These are phyloP conservation scores for Salix purpurea DNA, from an alignment of 345 rosid genomes.

Conservation along the genomic window DNA sequence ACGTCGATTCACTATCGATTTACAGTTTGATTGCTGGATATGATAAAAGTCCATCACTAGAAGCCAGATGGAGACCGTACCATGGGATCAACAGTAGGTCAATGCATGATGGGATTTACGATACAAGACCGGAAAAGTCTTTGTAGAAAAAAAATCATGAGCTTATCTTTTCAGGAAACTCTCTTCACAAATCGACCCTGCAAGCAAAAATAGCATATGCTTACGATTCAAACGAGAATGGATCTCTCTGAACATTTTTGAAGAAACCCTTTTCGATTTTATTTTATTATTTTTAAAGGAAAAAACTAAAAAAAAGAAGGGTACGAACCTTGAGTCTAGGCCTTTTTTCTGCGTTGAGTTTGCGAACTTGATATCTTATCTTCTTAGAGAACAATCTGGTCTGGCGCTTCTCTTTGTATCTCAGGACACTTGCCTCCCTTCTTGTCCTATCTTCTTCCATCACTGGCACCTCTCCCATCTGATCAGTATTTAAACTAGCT, in stretches of 20 bases:
- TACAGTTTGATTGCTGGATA: no score
- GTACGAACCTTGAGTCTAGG: constrained; percentile 59
- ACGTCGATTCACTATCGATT: neutral
- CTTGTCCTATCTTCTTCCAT: constrained; percentile 61
- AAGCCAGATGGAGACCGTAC: neutral
- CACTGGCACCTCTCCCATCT: constrained; percentile 69
- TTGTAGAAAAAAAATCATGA: neutral
- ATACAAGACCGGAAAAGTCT: neutral
- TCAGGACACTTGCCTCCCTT: constrained; percentile 74
- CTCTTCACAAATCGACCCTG: constrained; percentile 65
- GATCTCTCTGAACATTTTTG: no score
- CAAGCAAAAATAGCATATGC: constrained; percentile 7
- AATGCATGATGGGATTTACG: neutral
- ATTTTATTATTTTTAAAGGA: neutral
- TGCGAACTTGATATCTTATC: constrained; percentile 77
- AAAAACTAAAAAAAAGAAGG: neutral
- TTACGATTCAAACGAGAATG: neutral
- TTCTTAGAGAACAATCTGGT: constrained; percentile 65
- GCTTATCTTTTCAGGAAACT: constrained; percentile 6
- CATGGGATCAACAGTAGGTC: neutral
- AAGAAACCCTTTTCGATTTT: neutral
- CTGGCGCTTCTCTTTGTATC: constrained; percentile 75
- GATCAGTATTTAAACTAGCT: neutral
- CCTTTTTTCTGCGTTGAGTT: constrained; percentile 75
- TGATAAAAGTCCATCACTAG: neutral